Evolutionary conservation across 2,329 filamentous ascomycete species (phyloP).

Genomic region (Coleophoma crateriformis): DNA sequence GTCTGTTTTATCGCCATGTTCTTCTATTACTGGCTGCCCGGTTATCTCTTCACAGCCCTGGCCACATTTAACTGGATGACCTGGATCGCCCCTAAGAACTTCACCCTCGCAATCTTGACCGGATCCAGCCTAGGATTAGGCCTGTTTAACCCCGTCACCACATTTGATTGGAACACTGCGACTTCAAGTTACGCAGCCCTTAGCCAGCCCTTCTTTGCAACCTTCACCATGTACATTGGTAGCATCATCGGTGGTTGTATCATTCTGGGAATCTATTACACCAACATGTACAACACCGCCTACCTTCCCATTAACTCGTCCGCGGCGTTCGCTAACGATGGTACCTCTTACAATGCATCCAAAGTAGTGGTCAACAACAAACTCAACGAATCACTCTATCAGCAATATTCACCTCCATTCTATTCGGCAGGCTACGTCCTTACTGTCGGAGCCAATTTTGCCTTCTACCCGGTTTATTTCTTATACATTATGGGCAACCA

Average conservation of each 20-base stretch:
- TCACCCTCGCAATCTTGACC: slow-evolving; percentile 34
- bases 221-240: slow-evolving; percentile 22
- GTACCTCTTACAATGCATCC: slow-evolving; percentile 30
- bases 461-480: slow-evolving; percentile 38
- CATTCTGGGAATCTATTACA: slow-evolving; percentile 23
- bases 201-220: slow-evolving; percentile 27
- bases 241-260: slow-evolving; percentile 18
- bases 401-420: slow-evolving; percentile 37
- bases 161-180: slow-evolving; percentile 43
- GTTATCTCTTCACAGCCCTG: slow-evolving; percentile 24
- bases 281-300: slow-evolving; percentile 31
- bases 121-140: slow-evolving; percentile 35
- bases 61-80: slow-evolving; percentile 26
- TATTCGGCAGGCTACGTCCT: slow-evolving; percentile 37
- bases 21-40: slow-evolving; percentile 18
- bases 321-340: slow-evolving; percentile 38
- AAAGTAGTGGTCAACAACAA: slow-evolving; percentile 24
- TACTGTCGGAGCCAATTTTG: slow-evolving; percentile 36
- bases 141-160: slow-evolving; percentile 42
- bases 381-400: slow-evolving; percentile 32
- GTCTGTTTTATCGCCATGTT: slow-evolving; percentile 9
- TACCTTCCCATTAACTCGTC: slow-evolving; percentile 44
- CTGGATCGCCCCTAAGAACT: slow-evolving; percentile 9
- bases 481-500: slow-evolving; percentile 37
- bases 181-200: slow-evolving; percentile 23